Evolutionary conservation across 768 basidiomycete genomes (phyloP), one percentile per base, ranked within the genome.

Genomic region (Boletus pseudo-olivaceus): DNA sequence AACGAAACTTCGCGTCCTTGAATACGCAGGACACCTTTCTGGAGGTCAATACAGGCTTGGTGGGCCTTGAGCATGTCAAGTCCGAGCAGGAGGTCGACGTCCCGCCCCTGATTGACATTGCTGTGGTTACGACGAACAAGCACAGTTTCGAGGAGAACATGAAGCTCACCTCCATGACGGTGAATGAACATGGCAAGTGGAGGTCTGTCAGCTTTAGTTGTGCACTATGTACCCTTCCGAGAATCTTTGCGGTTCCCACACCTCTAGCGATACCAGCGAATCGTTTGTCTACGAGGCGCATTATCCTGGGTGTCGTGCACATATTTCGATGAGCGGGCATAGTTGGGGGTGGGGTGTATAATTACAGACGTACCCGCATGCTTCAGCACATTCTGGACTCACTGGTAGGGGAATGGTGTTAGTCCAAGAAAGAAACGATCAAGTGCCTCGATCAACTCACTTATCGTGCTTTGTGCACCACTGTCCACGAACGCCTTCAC

Each of bases 41-140:
- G 78, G 23, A 99, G 82, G 71, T 99, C 97, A 69, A 99, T 98
- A 65, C 86, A 90, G 6, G 94, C 96, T 67, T 97, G 94, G 68
- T 98, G 91, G 0, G 94, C 90, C 72, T 93, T 98, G 56, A 98
- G 83, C 97, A 98, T 98, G 78, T 99, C 97, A n/a, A 99, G 80
- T 7, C 97, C 97, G 39, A 99, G 87, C 4, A 99, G 77, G n/a
- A 99, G 83, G 66, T 98, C 96, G 43, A 98, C 93, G 53, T 90
- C 86, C 32, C 86, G 83, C 35, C 94, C 94, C 90, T 93, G 53
- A 17, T 9, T 27, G n/a, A 2, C 27, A 47, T 42, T 7, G 23
- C 47, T 33, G 26, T 19, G 47, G 27, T 38, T 38, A 48, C 5
- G 27, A 48, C 26, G 27, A 6, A 6, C n/a, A 10, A 26, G 20